Base-by-base conservation (phyloP, 2,329 filamentous ascomycete species). In the Fusarium sacchari region DNA sequence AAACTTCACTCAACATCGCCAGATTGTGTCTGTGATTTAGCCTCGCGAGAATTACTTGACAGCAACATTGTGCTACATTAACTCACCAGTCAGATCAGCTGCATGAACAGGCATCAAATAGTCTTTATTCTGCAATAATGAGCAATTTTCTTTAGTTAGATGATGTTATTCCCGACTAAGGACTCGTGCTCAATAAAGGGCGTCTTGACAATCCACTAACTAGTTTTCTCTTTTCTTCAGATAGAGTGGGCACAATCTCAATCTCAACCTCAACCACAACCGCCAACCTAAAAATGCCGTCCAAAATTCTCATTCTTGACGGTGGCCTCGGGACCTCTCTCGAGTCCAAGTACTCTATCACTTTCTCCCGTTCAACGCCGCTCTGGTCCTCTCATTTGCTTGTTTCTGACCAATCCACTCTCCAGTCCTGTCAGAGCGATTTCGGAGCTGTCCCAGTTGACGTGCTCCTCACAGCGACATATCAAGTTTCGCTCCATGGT, bases 351-450 rank as follows among this genome's bases (percentile, higher is more conserved):
- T 88, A 91, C 78, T 80, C 81, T 62, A 77, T 88, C 67, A 82
- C 79, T 20, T 93, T 93, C 79, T 80, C 82, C 34, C 78, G 82
- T 42, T 83, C 81, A 17, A 88, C 85, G 14, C 91, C 91, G 1
- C 86, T 93, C 43, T 93, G 91, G 91, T 92, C 91, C 2, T 90
- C 90, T 1, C 87, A 93, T 76, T 84, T 92, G 11, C 85, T 93
- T n/a, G 77, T 92, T 60, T 83, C 86, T 40, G 83, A 86, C 71
- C 85, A 84, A 6, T 73, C 82, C 13, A 89, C 86, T 2, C 85
- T 92, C 14, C 80, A 84, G 65, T 81, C 81, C 36, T 90, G 88
- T 78, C 90, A 92, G 77, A 77, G 78, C 59, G 86, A 87, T 72
- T 92, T 92, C 78, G 84, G 82, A 59, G 67, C 77, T 13, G 86